These are phyloP conservation scores for Aristolochia contorta DNA, from an alignment of 164 flowering plant species.

Conservation along the genomic window DNA sequence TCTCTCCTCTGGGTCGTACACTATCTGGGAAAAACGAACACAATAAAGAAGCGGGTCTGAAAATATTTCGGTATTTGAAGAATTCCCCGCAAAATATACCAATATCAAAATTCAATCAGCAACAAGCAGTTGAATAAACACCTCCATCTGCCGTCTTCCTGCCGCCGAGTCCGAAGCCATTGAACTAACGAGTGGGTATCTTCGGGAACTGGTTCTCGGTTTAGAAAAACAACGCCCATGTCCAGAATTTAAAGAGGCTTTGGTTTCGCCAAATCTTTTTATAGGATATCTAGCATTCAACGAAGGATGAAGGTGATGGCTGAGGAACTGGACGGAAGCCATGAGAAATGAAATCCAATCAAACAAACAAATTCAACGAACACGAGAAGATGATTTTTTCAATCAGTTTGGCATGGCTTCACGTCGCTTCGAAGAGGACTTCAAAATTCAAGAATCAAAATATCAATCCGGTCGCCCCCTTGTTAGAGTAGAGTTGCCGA, in stretches of 20 bases:
- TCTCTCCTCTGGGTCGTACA: constrained; percentile 66
- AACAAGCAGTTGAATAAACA: background rate
- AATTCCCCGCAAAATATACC: background rate
- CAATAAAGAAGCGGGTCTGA: background rate
- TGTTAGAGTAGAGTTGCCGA: too few relatives aligned
- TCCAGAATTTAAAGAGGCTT: constrained; percentile 13
- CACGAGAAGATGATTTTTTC: too few relatives aligned
- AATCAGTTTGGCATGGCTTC: too few relatives aligned
- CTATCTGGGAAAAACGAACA: constrained; percentile 32
- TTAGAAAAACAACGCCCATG: constrained; percentile 20
- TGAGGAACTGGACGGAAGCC: constrained; percentile 37
- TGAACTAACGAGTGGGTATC: constrained; percentile 29
- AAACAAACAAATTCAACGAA: too few relatives aligned
- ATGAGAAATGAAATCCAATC: constrained; percentile 9
- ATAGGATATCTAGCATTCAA: constrained; percentile 16
- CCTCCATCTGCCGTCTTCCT: constrained; percentile 53
- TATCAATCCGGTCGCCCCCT: too few relatives aligned
- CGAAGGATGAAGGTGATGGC: constrained; percentile 16
- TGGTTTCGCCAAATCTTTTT: constrained; percentile 15
- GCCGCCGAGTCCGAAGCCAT: constrained; percentile 27
- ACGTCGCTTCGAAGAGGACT: too few relatives aligned
- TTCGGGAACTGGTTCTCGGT: constrained; percentile 15
- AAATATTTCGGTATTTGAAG: background rate
- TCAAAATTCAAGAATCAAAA: too few relatives aligned
- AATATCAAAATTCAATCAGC: background rate